Base-by-base conservation (phyloP, 2,329 filamentous ascomycete species). In the Hypomyces rosellus region DNA sequence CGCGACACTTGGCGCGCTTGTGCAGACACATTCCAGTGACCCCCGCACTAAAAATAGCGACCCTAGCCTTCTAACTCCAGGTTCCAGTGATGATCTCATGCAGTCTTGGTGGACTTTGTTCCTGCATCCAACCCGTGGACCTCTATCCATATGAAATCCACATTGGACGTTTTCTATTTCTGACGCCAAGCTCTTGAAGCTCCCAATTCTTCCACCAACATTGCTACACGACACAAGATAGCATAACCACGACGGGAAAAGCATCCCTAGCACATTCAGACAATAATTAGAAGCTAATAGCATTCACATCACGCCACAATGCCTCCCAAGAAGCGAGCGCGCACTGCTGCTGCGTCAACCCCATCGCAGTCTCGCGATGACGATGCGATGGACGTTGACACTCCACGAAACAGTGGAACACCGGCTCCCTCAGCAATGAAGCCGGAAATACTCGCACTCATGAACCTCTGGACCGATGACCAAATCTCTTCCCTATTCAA, bases 401-500 rank as follows among this genome's bases (percentile, higher is more conserved):
- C 77, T 5, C 77, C 79, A 1, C 68, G 76, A 62, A 58, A 74
- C 63, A 62, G 82, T 73, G 74, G 83, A 65, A 71, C 75, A 3
- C 65, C 70, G 7, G 57, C 60, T 16, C 55, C 52, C 3, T 50
- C 51, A 14, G 54, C 61, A 6, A 43, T 50, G 39, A 63, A 62
- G 30, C 51, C 57, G 11, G 55, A 54, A 4, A 52, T 52, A 11
- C 57, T 59, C 5, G 56, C 59, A 11, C 60, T 54, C 45, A 80
- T 82, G 50, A 88, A 92, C 57, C 81, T 85, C 22, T 99, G 93
- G 93, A 96, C 90, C 4, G 91, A 96, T 62, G 92, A 96, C 63
- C 93, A 99, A 68, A 86, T 95, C 58, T 90, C 89, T 1, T 91
- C 89, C 38, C 77, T 99, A 1, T 89, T 96, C 72, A 96, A 96